Evolutionary conservation across 306 rosid genomes (phyloP), one percentile per base, ranked within the genome.

Genomic region (Pyrus bretschneideri): DNA sequence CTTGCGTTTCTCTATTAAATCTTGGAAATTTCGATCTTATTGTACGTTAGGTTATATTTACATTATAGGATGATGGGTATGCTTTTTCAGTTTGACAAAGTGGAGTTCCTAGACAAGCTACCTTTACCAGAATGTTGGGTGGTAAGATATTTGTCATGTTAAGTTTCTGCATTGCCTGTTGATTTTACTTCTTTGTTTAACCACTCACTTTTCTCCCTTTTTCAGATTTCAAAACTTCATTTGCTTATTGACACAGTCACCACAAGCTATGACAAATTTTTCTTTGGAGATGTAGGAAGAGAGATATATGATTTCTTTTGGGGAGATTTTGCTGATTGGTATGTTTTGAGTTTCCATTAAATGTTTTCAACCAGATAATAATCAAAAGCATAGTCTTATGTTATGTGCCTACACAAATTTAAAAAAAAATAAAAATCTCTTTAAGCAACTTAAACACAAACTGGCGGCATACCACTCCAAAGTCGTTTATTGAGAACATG

Each of bases 261-360:
- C 44, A 73, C 85, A 80, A 94, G 91, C 87, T 94, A 94, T 72
- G 98, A 94, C 71, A 91, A 94, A 79, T 91, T 81, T 89, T 91
- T 85, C 88, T 91, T 91, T 78, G 98, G 98, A 78, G 98, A 94
- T 81, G 87, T 89, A 62, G 98, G 95, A 71, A 88, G 98, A 78
- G 98, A 94, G 79, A 78, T 81, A 27, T 94, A 91, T 80, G 95
- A 91, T 73, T 94, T 94, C 85, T 94, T 94, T 83, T 94, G 98
- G 98, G 93, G 88, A 62, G 98, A 94, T 86, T 91, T 94, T 76
- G 98, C 98, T 29, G 98, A 94, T 81, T 94, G 98, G 98, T 94
- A 90, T 31, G 80, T 54, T 75, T 29, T 46, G 25, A 68, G 49
- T 7, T 76, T 75, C 66, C 38, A 30, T 67, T 51, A 4, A 70